Evolutionary conservation across 257 asterid species (phyloP), one percentile per base, ranked within the genome.

Genomic region (Plantago elongata): DNA sequence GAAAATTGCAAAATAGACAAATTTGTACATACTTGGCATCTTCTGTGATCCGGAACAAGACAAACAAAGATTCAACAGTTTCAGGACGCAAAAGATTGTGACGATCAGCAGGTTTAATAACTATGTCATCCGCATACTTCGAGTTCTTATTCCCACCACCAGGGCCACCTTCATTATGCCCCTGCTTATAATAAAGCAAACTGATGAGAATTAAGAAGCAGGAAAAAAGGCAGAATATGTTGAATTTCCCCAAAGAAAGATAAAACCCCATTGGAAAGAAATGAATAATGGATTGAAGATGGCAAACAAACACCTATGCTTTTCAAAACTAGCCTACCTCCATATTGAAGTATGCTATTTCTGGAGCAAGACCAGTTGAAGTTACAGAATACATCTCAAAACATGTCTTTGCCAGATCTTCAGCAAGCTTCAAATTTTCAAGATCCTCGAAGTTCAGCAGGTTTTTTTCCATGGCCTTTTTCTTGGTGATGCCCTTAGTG

Each of bases 1-100:
- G 10, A 43, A 37, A 66, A 3, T 13, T 18, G n/a, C 14, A 45
- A 27, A 44, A 8, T 13, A 10, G 42, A 46, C 50, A 51, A 18
- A 62, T 51, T 51, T 16, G 58, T 50, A 65, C 95, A 45, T 85
- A 93, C 97, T 83, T 93, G 58, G 87, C 80, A 71, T 89, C 89
- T 81, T 79, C 95, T 54, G 96, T 93, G 70, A 93, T 87, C 54
- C 97, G 94, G 77, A 87, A 87, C 83, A 93, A 76, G 74, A 77
- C 45, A 64, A 93, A 89, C 70, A 93, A 69, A 18, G 97, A 93
- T 72, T 93, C 96, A 54, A 89, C 97, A n/a, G 96, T 87, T 81
- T 89, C 99, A 30, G 97, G 97, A 67, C 99, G 97, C 80, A 93
- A 59, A 62, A 93, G 94, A 80, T 87, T 93, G 85, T 93, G 99